phyloP scores from a whole-genome alignment of 148 eudicot genomes.

The Rhododendron mucronatum region DNA sequence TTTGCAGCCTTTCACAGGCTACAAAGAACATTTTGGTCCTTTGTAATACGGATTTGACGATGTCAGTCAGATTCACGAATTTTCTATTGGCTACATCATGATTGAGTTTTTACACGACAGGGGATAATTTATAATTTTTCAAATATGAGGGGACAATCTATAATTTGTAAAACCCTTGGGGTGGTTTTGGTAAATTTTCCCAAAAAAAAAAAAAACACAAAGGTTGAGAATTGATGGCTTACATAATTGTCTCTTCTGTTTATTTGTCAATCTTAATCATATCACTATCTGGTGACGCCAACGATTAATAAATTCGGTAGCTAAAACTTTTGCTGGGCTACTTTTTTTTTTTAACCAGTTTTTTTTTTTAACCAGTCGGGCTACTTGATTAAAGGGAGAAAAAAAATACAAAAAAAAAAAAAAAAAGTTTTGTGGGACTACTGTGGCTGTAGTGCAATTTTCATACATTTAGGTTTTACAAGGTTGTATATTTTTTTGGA shows the following conservation, averaged over 20 bases:
- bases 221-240: background rate
- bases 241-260: conserved; percentile 4
- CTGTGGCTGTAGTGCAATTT: background rate
- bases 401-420: background rate
- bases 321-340: background rate
- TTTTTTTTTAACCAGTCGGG: background rate
- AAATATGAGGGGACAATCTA: background rate
- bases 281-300: background rate
- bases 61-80: too few relatives aligned
- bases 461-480: background rate
- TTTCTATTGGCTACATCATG: background rate
- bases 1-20: background rate
- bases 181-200: too few relatives aligned
- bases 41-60: background rate
- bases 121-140: background rate
- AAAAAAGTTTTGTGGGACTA: background rate
- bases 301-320: background rate
- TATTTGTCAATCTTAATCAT: background rate
- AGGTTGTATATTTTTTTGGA: too few relatives aligned
- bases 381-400: background rate
- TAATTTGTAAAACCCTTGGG: background rate
- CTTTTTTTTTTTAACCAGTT: too few relatives aligned
- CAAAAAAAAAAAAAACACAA: too few relatives aligned
- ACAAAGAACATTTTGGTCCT: background rate
- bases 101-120: background rate